Base-by-base conservation (phyloP, 73 alveolate genomes). In the Loxodes magnus region DNA sequence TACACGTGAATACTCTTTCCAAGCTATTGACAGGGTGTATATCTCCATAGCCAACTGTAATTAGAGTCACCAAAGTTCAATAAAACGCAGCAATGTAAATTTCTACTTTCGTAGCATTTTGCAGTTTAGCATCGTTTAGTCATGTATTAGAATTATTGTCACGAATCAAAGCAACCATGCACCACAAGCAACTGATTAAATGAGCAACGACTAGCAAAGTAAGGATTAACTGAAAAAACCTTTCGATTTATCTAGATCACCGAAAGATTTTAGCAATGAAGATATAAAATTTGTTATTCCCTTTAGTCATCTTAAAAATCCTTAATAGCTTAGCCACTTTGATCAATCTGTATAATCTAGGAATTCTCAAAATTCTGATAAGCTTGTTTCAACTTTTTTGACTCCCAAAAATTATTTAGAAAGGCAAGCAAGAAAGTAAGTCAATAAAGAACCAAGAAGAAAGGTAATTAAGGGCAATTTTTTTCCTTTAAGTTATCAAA, bases 1-100 rank as follows among this genome's bases (percentile, higher is more conserved):
- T 59, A 23, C 84, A 64, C 37, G 90, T 62, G 37, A 69, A 71
- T 30, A 85, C 78, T 51, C 87, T 74, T 21, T 63, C 73, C 43
- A 84, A 51, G 19, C 51, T 51, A 46, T 63, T 62, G 17, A 50
- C 46, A 15, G 83, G 62, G 34, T 88, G 67, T 34, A 90, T 86
- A 69, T 90, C 98, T 17, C 98, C 98, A 77, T 80, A 90, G 12
- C 98, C 98, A 1, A 90, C 95, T 37, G 98, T 90, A 25, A 94
- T 77, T 0, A 90, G 80, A 0, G 95, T 86, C 2, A 88, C 72
- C 31, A 80, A 64, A 16, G 96, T 77, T 84, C 87, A 90, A 59
- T 90, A 90, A 35, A 90, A 61, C 5, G 89, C 51, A 3, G 87
- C 58, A 17, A 68, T 39, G 61, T 90, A 90, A 20, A 79, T 46